These are phyloP conservation scores for Backusella tuberculispora DNA, from an alignment of 192 early-diverging fungal species.

Conservation along the genomic window DNA sequence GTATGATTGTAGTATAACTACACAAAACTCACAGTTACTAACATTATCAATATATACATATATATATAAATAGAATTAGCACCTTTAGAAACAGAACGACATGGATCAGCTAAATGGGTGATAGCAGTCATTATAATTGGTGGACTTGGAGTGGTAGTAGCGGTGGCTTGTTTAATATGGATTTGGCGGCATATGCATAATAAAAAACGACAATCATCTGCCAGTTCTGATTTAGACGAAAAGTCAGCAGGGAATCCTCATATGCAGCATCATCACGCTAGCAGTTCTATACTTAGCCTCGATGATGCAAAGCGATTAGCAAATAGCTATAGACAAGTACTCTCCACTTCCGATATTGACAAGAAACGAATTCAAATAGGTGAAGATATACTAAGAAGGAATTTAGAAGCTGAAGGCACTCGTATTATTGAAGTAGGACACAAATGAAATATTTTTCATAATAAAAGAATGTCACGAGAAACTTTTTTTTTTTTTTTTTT, in stretches of 20 bases:
- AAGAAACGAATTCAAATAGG: neutral
- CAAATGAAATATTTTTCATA: neutral
- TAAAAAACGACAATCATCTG: neutral
- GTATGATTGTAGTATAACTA: too few species aligned
- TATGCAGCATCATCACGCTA: conserved; percentile 13
- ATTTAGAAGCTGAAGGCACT: neutral
- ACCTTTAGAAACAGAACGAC: neutral
- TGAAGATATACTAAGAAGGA: conserved; percentile 8
- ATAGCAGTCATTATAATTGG: neutral
- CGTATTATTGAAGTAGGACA: neutral
- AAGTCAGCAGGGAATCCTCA: conserved; percentile 10
- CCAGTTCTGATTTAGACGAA: conserved; percentile 1
- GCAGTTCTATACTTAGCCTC: conserved; percentile 11
- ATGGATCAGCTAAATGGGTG: neutral
- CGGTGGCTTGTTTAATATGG: conserved; percentile 8
- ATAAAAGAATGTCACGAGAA: neutral
- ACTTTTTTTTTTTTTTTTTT: too few species aligned
- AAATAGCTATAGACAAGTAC: conserved; percentile 5
- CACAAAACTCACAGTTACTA: too few species aligned
- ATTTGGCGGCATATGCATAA: neutral
- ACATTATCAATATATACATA: neutral
- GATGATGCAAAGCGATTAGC: conserved; percentile 6
- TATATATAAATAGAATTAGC: neutral
- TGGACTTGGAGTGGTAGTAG: neutral
- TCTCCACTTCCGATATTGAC: neutral